Evolutionary conservation across 208 protist genomes (phyloP), one percentile per base, ranked within the genome.

Genomic region (Acanthamoeba culbertsoni): DNA sequence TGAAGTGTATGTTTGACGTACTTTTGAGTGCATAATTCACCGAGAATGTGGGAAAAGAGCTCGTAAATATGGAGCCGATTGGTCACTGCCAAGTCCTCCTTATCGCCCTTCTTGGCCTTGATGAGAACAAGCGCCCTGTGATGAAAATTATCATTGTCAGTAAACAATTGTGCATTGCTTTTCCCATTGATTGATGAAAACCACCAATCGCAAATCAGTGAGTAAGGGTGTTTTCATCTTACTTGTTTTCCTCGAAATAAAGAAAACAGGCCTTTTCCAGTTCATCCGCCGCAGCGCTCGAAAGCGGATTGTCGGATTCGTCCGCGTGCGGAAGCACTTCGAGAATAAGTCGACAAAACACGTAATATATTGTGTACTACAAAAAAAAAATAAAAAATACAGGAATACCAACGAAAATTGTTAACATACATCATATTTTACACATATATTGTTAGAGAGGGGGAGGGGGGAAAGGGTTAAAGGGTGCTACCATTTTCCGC

Each of bases 231-330:
- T n/a, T n/a, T n/a, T n/a, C 43, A 35, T 37, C 75, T 7, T 35
- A 91, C 84, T 91, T 91, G 84, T 73, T 65, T 31, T 91, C 84
- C 33, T 91, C 84, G 71, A 91, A 91, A 55, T 91, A 91, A 55
- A 75, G 57, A 43, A 91, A 91, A 55, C 84, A 91, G 53, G 62
- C 62, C 57, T 71, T 63, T 33, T 91, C 84, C n/a, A 91, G 53
- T 31, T 91, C 57, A 48, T 91, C 84, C 10, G 84, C 84, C 10
- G 62, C 84, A 45, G 62, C 40, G 43, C 40, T 43, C 35, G 53
- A 63, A 4, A 91, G 35, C 26, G 84, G 35, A 45, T 91, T 91
- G 23, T 63, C 62, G 0, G 35, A 40, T 20, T 91, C 53, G 43
- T 73, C 55, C 26, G 57, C 62, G 55, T 73, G 8, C 5, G 51